Conservation (phyloP, 2,329 filamentous ascomycete genomes). For the Xylaria sp. region DNA sequence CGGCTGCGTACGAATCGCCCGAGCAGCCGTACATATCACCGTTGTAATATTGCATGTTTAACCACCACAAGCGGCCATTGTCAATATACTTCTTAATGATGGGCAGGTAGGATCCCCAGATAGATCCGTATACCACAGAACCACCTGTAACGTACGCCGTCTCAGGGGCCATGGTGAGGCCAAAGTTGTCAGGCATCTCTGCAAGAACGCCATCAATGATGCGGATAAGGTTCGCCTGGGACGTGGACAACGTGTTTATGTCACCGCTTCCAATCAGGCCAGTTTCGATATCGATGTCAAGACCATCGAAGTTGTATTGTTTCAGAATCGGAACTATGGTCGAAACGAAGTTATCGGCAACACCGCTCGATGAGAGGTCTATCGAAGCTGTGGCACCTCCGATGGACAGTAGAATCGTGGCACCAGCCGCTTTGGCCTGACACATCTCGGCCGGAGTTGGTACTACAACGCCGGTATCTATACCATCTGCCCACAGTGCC, state of each 20-base stretch:
- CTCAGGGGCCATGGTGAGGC: constrained; percentile 62
- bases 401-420: constrained; percentile 51
- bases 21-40: constrained; percentile 52
- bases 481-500: constrained; percentile 49
- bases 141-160: constrained; percentile 52
- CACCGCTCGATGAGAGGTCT: constrained; percentile 48
- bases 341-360: constrained; percentile 50
- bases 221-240: constrained; percentile 50
- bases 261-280: constrained; percentile 48
- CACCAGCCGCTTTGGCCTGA: constrained; percentile 49
- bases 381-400: constrained; percentile 50
- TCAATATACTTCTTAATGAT: constrained; percentile 53
- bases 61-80: constrained; percentile 52
- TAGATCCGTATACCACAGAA: constrained; percentile 47
- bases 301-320: constrained; percentile 52
- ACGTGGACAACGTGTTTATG: constrained; percentile 47
- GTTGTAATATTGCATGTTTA: constrained; percentile 54
- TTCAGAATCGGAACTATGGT: constrained; percentile 52
- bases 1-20: constrained; percentile 49
- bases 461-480: constrained; percentile 48
- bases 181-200: constrained; percentile 66
- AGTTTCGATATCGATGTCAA: constrained; percentile 52
- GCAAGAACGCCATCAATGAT: constrained; percentile 52
- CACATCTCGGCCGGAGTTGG: constrained; percentile 50
- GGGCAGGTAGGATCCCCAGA: constrained; percentile 52